phyloP scores from a whole-genome alignment of 2,329 filamentous ascomycete genomes.

The Beauveria australis region DNA sequence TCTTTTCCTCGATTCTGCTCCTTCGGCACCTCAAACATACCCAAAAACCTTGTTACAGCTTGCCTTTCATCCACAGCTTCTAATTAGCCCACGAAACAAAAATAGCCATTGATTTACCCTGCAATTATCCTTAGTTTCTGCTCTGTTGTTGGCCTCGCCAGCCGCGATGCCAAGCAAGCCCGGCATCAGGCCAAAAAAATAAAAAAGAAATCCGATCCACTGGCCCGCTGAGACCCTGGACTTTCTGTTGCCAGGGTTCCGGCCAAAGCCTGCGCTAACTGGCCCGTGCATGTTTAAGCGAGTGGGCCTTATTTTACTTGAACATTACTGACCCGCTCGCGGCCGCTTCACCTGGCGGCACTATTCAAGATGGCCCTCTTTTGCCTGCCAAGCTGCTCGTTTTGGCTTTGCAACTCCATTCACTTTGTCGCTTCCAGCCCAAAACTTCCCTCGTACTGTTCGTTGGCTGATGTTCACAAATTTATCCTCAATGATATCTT shows the following conservation, averaged over 20 bases:
- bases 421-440: not conserved
- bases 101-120: too few species aligned
- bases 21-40: too few species aligned
- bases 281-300: conserved; percentile 24
- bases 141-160: not conserved
- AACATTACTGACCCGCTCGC: conserved; percentile 20
- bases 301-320: conserved; percentile 20
- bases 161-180: conserved; percentile 7
- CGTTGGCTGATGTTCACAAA: not conserved
- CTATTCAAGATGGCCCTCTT: not conserved
- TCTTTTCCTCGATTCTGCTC: too few species aligned
- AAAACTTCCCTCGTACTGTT: not conserved
- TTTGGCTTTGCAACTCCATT: too few species aligned
- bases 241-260: conserved; percentile 10
- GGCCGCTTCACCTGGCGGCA: not conserved
- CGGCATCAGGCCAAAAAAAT: not conserved
- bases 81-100: too few species aligned
- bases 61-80: too few species aligned
- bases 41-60: too few species aligned
- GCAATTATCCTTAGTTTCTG: too few species aligned
- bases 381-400: not conserved
- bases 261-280: conserved; percentile 9
- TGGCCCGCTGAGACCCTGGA: not conserved
- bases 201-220: not conserved
- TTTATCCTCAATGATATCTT: not conserved